Percentiles rank a stretch among this genome's conserved stretches.
phyloP scores from a whole-genome alignment of 2,329 filamentous ascomycete species.

The Trichophyton rubrum region DNA sequence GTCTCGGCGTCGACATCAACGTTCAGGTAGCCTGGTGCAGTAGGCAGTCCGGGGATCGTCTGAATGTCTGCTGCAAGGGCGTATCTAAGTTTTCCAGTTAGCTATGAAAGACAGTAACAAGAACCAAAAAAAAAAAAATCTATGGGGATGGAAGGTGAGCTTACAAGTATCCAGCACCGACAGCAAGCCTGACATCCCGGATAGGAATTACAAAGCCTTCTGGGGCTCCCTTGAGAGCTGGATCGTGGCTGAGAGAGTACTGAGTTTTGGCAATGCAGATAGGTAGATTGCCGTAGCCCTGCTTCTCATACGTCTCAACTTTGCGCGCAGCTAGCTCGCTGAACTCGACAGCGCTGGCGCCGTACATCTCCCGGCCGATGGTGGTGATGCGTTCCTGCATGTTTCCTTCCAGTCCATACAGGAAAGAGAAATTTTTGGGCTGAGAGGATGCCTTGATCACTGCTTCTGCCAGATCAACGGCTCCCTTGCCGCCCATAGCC shows the following conservation, averaged over 20 bases:
- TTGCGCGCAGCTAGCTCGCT: conserved; percentile 91
- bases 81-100: conserved; percentile 44
- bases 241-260: conserved; percentile 89
- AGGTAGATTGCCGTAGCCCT: conserved; percentile 83
- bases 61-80: conserved; percentile 95
- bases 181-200: conserved; percentile 83
- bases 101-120: background rate
- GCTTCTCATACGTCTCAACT: conserved; percentile 84
- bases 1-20: conserved; percentile 72
- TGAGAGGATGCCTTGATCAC: conserved; percentile 73
- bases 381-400: conserved; percentile 82
- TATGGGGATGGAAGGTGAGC: conserved; percentile 22
- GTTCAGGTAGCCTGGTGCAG: conserved; percentile 88
- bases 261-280: conserved; percentile 98
- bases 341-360: conserved; percentile 78
- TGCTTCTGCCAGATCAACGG: conserved; percentile 73
- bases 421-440: conserved; percentile 73
- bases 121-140: background rate
- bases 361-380: conserved; percentile 91
- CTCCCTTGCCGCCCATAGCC: conserved; percentile 86
- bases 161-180: conserved; percentile 83
- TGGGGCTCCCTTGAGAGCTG: conserved; percentile 85
- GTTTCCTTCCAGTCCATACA: conserved; percentile 67
- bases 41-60: conserved; percentile 91
- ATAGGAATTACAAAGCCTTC: conserved; percentile 92